Base-by-base conservation (phyloP, 2,329 filamentous ascomycete species). In the Metarhizium guizhouense region DNA sequence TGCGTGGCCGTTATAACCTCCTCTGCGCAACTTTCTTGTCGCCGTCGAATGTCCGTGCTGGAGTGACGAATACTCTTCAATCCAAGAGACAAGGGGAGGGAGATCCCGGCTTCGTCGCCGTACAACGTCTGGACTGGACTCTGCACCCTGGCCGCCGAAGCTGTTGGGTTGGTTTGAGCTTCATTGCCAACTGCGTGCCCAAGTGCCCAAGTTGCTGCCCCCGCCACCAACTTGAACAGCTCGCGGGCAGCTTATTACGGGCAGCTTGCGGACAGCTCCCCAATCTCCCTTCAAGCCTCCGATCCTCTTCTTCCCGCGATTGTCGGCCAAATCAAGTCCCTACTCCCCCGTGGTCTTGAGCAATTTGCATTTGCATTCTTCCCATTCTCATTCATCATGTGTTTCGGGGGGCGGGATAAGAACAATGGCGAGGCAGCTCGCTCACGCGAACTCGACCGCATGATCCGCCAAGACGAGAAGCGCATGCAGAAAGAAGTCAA, bases 381-480 rank as follows among this genome's bases (percentile, higher is more conserved):
- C n/a, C 13, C 14, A 38, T 8, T 29, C 49, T 36, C 14, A 20
- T 29, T 70, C 11, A 38, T 29, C 70, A 87, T 87, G 84, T 87
- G 84, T 70, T 87, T 87, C 69, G 82, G 83, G 59, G 72, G 74
- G 60, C 75, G 81, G 62, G 75, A 77, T 56, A 76, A 75, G 63
- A 71, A 72, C 59, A 73, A 74, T 58, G 36, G 52, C 63, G 76
- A 76, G 61, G 71, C 70, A 30, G 74, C 77, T 58, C 82, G 81
- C 65, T 85, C 83, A 58, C 77, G 82, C 69, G 90, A 94, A 70
- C 91, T 99, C 64, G 94, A 99, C 69, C 89, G 87, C 73, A 76
- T 83, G 65, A 83, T 99, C 64, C 87, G 89, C 59, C 82, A 85
- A 64, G 94, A 97, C 76, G 90, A 93, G 76, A 96, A 94, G 81